These are phyloP conservation scores for Colletotrichum limetticola DNA, from an alignment of 2,329 filamentous ascomycete genomes.

Conservation along the genomic window DNA sequence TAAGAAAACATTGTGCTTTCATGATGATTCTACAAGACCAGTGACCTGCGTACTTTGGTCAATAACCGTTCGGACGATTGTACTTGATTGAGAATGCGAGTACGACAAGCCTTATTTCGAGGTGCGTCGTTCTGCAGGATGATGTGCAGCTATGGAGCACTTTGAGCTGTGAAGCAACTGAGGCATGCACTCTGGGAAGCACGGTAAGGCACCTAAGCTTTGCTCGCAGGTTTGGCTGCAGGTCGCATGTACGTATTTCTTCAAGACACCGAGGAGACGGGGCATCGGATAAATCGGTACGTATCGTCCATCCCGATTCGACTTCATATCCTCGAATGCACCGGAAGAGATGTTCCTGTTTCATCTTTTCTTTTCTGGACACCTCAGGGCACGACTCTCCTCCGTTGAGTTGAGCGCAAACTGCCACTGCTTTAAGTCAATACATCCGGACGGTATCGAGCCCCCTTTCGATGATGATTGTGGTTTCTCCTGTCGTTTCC, in stretches of 20 bases:
- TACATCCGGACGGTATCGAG: background rate
- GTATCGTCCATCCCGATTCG: background rate
- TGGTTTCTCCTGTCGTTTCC: background rate
- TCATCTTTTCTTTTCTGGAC: conserved; percentile 18
- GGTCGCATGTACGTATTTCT: background rate
- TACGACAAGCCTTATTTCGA: background rate
- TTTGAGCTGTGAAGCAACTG: background rate
- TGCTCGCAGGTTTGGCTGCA: background rate
- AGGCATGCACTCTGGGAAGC: too few relatives aligned
- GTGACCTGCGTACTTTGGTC: background rate
- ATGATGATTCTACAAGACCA: background rate
- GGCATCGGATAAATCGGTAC: conserved; percentile 8
- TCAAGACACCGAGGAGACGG: background rate
- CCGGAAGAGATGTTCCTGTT: conserved; percentile 17
- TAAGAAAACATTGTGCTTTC: background rate
- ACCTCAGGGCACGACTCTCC: background rate
- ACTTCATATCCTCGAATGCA: background rate
- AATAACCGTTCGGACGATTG: background rate
- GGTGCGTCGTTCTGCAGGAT: background rate
- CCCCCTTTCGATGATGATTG: background rate
- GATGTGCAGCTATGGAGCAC: background rate
- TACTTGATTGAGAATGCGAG: background rate
- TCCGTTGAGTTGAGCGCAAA: background rate
- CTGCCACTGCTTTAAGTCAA: background rate
- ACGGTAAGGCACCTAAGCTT: background rate